phyloP scores from a whole-genome alignment of 768 basidiomycete species.

The Trametes cingulata region DNA sequence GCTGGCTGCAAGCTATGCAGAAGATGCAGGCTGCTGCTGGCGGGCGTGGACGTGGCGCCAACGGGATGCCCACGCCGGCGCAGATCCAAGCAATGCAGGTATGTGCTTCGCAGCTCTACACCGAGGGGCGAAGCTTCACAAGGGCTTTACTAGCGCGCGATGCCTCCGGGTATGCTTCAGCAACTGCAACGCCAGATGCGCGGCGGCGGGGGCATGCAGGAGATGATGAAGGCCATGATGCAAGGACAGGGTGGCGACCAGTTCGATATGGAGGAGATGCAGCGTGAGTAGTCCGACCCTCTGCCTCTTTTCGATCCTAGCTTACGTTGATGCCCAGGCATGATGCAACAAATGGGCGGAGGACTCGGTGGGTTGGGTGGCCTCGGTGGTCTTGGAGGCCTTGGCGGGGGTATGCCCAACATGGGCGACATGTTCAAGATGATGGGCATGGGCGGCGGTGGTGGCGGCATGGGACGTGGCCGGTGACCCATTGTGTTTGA shows the following conservation, averaged over 20 bases:
- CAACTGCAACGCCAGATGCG: constrained; percentile 86
- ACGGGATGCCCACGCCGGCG: constrained; percentile 88
- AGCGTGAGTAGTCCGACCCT: constrained; percentile 52
- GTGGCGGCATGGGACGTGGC: constrained; percentile 7
- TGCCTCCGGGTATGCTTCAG: constrained; percentile 95
- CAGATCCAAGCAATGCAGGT: constrained; percentile 96
- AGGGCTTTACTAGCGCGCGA: constrained; percentile 58
- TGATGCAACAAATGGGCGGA: constrained; percentile 88
- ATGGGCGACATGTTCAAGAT: constrained; percentile 84
- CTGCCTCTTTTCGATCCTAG: neutral
- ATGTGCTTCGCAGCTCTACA: constrained; percentile 29
- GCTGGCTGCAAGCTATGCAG: constrained; percentile 88
- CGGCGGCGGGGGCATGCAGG: constrained; percentile 87
- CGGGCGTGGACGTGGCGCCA: constrained; percentile 82
- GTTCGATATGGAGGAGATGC: constrained; percentile 93
- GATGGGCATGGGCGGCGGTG: constrained; percentile 69
- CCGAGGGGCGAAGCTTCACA: neutral
- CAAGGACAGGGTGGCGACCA: constrained; percentile 90
- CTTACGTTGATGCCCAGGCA: constrained; percentile 47
- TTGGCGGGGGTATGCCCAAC: constrained; percentile 64
- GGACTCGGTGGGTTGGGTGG: constrained; percentile 47
- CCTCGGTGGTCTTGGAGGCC: constrained; percentile 59
- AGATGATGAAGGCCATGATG: constrained; percentile 99
- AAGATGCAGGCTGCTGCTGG: constrained; percentile 90
- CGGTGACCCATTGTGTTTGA: constrained; percentile 1